Evolutionary conservation across 1,139 yeast species (phyloP).

Genomic region (Sugiyamaella xylanicola): DNA sequence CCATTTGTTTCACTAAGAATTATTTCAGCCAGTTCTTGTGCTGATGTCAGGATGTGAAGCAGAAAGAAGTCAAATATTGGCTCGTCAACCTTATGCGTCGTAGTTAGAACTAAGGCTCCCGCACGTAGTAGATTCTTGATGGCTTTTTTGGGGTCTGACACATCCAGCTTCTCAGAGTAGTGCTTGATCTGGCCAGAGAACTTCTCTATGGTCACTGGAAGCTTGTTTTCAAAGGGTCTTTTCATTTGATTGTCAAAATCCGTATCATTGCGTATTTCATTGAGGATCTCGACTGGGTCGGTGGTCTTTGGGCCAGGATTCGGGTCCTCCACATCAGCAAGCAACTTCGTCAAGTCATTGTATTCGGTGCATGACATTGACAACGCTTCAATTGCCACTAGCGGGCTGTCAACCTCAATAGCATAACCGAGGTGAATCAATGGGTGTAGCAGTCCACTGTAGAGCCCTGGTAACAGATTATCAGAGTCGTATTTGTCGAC

Average conservation of each 20-base stretch:
- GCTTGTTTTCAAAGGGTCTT: constrained; percentile 18
- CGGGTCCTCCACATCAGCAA: constrained; percentile 1
- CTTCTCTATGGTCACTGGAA: constrained; percentile 16
- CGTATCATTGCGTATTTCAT: constrained; percentile 30
- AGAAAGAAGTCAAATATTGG: constrained; percentile 37
- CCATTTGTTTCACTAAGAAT: constrained; percentile 23
- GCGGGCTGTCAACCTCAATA: constrained; percentile 37
- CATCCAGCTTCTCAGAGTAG: constrained; percentile 28
- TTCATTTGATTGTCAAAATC: constrained; percentile 26
- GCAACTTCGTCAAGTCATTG: constrained; percentile 10
- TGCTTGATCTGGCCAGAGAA: constrained; percentile 26
- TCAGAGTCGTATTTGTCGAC: constrained; percentile 17
- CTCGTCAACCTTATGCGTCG: constrained; percentile 33
- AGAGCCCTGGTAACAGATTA: constrained; percentile 31
- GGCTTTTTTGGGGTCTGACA: constrained; percentile 28
- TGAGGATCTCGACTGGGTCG: constrained; percentile 26
- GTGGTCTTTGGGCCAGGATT: constrained; percentile 10
- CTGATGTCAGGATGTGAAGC: constrained; percentile 38
- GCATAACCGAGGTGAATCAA: constrained; percentile 43
- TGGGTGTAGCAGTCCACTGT: constrained; percentile 38
- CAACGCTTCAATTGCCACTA: constrained; percentile 40
- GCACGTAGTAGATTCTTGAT: constrained; percentile 30
- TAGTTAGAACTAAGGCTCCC: constrained; percentile 31
- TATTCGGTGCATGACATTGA: constrained; percentile 29
- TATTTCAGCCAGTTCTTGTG: constrained; percentile 38